phyloP scores from a whole-genome alignment of 2,329 filamentous ascomycete genomes.

The Lasiodiplodia hormozganensis region DNA sequence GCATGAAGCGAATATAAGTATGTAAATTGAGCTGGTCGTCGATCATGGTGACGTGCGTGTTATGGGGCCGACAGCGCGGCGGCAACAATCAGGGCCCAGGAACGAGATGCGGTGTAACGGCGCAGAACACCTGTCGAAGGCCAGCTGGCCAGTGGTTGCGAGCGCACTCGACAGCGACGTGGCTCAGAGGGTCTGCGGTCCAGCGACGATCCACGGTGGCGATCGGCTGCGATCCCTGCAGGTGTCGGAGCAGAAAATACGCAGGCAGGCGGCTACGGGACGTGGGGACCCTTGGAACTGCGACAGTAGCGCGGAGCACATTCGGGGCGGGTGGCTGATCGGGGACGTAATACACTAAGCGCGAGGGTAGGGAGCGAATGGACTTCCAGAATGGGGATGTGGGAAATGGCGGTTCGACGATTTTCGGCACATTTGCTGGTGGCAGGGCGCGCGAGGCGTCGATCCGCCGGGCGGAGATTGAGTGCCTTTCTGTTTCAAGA shows the following conservation, averaged over 20 bases:
- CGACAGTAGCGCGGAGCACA: neutral
- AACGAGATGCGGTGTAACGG: slow-evolving; percentile 3
- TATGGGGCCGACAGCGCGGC: neutral
- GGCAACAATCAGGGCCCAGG: neutral
- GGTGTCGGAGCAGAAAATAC: neutral
- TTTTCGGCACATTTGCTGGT: slow-evolving; percentile 13
- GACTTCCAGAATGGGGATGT: neutral
- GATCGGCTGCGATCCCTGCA: slow-evolving; percentile 11
- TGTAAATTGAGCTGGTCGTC: slow-evolving; percentile 1
- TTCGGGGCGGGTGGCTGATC: neutral
- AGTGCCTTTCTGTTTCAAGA: slow-evolving; percentile 13
- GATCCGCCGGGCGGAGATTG: slow-evolving; percentile 25
- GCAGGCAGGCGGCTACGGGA: slow-evolving; percentile 6
- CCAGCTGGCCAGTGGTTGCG: slow-evolving; percentile 4
- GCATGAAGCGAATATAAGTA: slow-evolving; percentile 18
- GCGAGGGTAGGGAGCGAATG: neutral
- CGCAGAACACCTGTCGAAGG: slow-evolving; percentile 13
- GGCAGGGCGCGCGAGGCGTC: slow-evolving; percentile 4
- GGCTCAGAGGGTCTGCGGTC: slow-evolving; percentile 8
- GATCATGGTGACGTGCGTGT: slow-evolving; percentile 19
- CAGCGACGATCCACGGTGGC: slow-evolving; percentile 25
- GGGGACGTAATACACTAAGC: neutral
- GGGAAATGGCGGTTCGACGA: slow-evolving; percentile 16
- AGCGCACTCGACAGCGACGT: neutral
- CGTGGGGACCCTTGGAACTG: neutral